These are phyloP conservation scores for Globisporangium spiculum DNA, from an alignment of 352 stramenopile genomes.

Conservation along the genomic window DNA sequence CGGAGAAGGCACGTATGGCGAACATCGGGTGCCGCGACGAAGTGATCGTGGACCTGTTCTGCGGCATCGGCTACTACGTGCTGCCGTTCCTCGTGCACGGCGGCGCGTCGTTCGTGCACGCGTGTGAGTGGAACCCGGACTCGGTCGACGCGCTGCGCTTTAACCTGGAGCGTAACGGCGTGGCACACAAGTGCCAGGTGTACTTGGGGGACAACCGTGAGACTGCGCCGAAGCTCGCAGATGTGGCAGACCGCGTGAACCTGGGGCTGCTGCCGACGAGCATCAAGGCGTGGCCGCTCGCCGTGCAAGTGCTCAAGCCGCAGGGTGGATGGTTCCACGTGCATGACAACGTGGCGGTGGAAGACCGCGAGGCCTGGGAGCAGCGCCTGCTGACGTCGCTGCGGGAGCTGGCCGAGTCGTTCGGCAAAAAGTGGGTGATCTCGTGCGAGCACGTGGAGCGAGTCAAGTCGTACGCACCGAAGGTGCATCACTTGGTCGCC, in stretches of 20 bases:
- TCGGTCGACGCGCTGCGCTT: constrained; percentile 87
- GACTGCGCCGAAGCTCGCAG: constrained; percentile 60
- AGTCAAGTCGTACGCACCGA: constrained; percentile 92
- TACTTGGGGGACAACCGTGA: constrained; percentile 91
- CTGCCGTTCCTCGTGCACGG: constrained; percentile 93
- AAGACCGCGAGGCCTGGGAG: constrained; percentile 81
- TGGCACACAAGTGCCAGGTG: constrained; percentile 72
- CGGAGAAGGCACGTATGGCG: constrained; percentile 95
- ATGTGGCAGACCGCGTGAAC: constrained; percentile 92
- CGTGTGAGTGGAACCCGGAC: constrained; percentile 96
- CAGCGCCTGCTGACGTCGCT: constrained; percentile 58
- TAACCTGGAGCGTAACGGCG: constrained; percentile 92
- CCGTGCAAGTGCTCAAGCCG: constrained; percentile 88
- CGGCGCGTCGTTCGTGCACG: constrained; percentile 86
- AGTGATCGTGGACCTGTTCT: constrained; percentile 95
- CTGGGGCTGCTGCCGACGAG: constrained; percentile 93
- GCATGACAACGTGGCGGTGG: constrained; percentile 92
- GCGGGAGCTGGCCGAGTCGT: constrained; percentile 34
- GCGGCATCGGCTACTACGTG: constrained; percentile 98
- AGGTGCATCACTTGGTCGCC: constrained; percentile 88
- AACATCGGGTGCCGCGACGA: constrained; percentile 82
- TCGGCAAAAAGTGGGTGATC: constrained; percentile 66
- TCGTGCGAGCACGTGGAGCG: constrained; percentile 84
- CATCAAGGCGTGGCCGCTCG: constrained; percentile 92
- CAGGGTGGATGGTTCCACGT: constrained; percentile 94